These are phyloP conservation scores for Aspergillus persii DNA, from an alignment of 2,329 filamentous ascomycete genomes.

Conservation along the genomic window DNA sequence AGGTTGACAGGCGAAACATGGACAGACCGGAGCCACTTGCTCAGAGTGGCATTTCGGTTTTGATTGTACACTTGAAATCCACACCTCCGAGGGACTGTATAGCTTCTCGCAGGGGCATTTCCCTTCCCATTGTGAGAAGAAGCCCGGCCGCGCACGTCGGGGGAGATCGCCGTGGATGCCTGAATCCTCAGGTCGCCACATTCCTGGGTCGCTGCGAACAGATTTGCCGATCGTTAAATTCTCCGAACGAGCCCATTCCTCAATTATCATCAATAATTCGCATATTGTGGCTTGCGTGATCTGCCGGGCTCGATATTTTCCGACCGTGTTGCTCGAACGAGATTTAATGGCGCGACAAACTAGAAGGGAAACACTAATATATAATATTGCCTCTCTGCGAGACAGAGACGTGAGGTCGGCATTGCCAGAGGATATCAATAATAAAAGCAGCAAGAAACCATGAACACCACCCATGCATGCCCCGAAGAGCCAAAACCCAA, in stretches of 20 bases:
- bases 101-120: too few relatives aligned
- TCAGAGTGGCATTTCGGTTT: not conserved
- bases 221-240: not conserved
- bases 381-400: not conserved
- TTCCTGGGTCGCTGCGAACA: not conserved
- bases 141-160: too few relatives aligned
- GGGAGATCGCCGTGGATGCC: not conserved
- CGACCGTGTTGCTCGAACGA: not conserved
- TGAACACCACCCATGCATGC: conserved; percentile 14
- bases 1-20: conserved; percentile 6
- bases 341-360: not conserved
- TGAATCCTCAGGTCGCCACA: not conserved
- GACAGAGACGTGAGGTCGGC: not conserved
- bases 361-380: not conserved
- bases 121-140: too few relatives aligned
- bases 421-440: not conserved
- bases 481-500: not conserved
- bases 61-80: too few relatives aligned
- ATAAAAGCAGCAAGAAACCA: not conserved
- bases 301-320: not conserved
- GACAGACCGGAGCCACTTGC: not conserved
- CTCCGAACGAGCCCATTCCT: not conserved
- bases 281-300: not conserved
- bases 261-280: conserved; percentile 7
- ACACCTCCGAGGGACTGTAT: too few relatives aligned